Conservation (phyloP, 176 grass and related monocot species). For the Oropetium thomaeum region DNA sequence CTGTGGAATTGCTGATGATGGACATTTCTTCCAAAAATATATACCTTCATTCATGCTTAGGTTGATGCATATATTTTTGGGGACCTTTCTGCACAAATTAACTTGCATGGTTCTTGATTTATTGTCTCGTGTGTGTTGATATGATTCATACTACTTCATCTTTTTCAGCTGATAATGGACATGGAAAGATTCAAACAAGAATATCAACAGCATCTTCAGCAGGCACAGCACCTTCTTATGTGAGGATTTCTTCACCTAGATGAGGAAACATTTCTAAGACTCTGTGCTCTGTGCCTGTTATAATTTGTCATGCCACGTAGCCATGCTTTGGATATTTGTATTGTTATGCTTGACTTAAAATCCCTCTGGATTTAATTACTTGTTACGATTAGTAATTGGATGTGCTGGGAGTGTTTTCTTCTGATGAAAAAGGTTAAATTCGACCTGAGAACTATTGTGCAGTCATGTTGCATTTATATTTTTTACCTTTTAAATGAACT, state of each 20-base stretch:
- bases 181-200: conserved; percentile 79
- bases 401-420: neutral
- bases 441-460: neutral
- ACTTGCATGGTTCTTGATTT: neutral
- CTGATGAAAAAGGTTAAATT: neutral
- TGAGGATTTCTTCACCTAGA: conserved; percentile 40
- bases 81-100: neutral
- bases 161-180: conserved; percentile 73
- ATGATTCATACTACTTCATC: conserved; percentile 15
- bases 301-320: neutral
- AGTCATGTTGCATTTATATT: neutral
- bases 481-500: neutral
- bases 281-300: neutral
- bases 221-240: conserved; percentile 57
- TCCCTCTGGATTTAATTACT: neutral
- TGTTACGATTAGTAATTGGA: neutral
- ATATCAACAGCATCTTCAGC: conserved; percentile 53
- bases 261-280: neutral
- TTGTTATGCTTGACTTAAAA: neutral
- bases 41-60: neutral
- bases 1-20: neutral
- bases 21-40: conserved; percentile 10
- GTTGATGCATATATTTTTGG: neutral
- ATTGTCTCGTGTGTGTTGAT: conserved; percentile 10
- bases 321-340: neutral